Base-by-base conservation (phyloP, 2,329 filamentous ascomycete species). In the Graphiopsis chlorocephala region DNA sequence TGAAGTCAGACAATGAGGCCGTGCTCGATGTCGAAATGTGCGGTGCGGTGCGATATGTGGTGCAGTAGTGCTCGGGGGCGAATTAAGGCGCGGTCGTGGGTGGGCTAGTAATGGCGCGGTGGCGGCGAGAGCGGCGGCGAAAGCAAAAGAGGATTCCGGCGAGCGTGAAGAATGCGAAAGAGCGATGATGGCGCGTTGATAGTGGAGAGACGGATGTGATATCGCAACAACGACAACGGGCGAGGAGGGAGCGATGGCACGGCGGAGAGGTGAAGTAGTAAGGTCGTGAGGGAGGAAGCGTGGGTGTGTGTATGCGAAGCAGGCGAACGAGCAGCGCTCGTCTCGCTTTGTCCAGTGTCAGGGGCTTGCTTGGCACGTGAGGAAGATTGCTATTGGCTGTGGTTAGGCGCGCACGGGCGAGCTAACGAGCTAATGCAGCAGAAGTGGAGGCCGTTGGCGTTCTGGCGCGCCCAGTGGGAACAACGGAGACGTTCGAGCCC, bases 1-100 rank as follows among this genome's bases (percentile, higher is more conserved):
- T 45, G 38, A 45, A 45, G 38, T 20, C 60, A 35, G 33, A 62
- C 60, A 62, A 38, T 26, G 60, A 62, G 60, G 35, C 60, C 60
- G 60, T 25, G 60, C 60, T 62, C 60, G 48, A 14, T 55, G 60
- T 55, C 60, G 48, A 55, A 26, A 33, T 33, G 48, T 28, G 47
- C 28, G 12, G 58, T 31, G 57, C 28, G 28, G 57, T 45, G 35
- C 33, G 33, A 26, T 28, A 26, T 15, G 38, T 25, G 3, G 31
- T 38, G 55, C 33, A 35, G 31, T 38, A 42, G 20, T 47, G 57
- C 57, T 61, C 58, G 58, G 38, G 53, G 56, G 59, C 45, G 59
- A 61, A 61, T 61, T 61, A 61, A 50, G 45, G 59, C 47, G 45
- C 47, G 45, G 35, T 20, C 35, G 47, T 57, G 53, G 28, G 57